Percentiles rank a stretch among this genome's conserved stretches.
phyloP scores from a whole-genome alignment of 2,329 filamentous ascomycete genomes.

The Ascochyta pisi region DNA sequence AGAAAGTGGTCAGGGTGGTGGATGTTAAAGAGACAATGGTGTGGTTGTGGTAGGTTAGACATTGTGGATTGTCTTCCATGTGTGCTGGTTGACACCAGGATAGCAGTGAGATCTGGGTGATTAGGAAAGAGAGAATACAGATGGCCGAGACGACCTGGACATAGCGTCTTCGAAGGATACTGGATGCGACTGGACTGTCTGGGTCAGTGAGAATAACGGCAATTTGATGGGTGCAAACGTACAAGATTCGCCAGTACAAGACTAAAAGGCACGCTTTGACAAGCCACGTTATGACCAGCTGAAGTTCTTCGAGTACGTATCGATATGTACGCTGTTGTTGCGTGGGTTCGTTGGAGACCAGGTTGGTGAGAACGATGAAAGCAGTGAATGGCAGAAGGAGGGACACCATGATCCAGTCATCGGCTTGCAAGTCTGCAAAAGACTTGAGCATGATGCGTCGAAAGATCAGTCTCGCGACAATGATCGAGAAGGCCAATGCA shows the following conservation, averaged over 20 bases:
- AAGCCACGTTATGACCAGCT: constrained; percentile 34
- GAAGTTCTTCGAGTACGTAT: constrained; percentile 37
- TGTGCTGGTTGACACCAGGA: constrained; percentile 30
- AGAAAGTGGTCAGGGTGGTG: constrained; percentile 24
- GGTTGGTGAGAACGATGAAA: constrained; percentile 26
- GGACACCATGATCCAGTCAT: constrained; percentile 40
- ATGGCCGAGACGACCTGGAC: constrained; percentile 18
- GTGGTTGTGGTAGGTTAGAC: constrained; percentile 29
- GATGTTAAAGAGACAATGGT: constrained; percentile 17
- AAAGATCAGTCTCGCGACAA: constrained; percentile 31
- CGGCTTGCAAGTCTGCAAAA: constrained; percentile 30
- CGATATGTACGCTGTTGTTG: constrained; percentile 22
- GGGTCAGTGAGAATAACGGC: constrained; percentile 4
- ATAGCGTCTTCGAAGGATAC: constrained; percentile 15
- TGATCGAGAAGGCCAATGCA: constrained; percentile 27
- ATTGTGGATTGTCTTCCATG: constrained; percentile 20
- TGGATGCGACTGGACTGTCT: constrained; percentile 21
- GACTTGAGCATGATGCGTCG: constrained; percentile 33
- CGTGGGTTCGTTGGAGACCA: neutral
- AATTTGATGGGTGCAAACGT: constrained; percentile 3
- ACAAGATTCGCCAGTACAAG: constrained; percentile 41
- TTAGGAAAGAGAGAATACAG: constrained; percentile 29
- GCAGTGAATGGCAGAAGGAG: constrained; percentile 32
- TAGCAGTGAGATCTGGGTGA: constrained; percentile 27
- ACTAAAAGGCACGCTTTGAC: constrained; percentile 39